phyloP scores from a whole-genome alignment of 805 yeast species.

The Pichia californica region DNA sequence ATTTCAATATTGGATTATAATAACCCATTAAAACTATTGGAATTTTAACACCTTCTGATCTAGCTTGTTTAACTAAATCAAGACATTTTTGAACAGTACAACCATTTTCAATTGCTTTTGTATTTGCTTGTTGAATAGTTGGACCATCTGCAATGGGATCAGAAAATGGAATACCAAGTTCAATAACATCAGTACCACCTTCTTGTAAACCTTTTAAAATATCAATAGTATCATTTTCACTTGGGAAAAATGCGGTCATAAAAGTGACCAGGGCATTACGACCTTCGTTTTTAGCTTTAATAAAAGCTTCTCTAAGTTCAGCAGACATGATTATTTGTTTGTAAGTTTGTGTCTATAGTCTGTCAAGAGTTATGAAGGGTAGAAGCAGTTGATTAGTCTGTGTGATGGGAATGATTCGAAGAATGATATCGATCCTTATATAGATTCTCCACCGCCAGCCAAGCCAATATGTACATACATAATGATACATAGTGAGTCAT shows the following conservation, averaged over 20 bases:
- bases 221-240: constrained; percentile 81
- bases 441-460: no score
- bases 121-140: constrained; percentile 86
- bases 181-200: constrained; percentile 94
- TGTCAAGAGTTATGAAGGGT: no score
- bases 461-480: no score
- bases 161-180: constrained; percentile 91
- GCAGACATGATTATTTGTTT: constrained; percentile 21
- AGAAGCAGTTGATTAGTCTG: no score
- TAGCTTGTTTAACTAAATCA: constrained; percentile 67
- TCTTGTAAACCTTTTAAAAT: constrained; percentile 82
- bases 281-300: constrained; percentile 31
- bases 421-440: no score
- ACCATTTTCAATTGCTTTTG: constrained; percentile 76
- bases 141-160: constrained; percentile 99
- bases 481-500: no score
- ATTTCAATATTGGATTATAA: constrained; percentile 86
- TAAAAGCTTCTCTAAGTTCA: constrained; percentile 30
- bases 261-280: constrained; percentile 89
- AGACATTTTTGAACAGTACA: constrained; percentile 64
- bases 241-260: constrained; percentile 91
- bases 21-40: constrained; percentile 97
- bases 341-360: no score
- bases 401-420: no score
- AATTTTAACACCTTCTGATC: constrained; percentile 75